Base-by-base conservation (phyloP, 495 filamentous ascomycete species). In the Amphirosellinia nigrospora region DNA sequence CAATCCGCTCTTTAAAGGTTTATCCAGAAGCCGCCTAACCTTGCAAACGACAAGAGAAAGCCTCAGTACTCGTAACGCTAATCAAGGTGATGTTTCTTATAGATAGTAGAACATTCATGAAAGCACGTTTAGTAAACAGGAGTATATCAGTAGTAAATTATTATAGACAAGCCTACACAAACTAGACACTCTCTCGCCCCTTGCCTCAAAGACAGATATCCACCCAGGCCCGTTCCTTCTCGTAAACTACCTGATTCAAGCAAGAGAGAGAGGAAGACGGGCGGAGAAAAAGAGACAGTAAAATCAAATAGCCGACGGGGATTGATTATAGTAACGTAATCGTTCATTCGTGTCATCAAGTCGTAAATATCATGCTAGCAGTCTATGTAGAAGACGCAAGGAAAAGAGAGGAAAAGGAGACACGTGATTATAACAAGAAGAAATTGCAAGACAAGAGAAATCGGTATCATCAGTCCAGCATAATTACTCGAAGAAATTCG, bases 321-420 rank as follows among this genome's bases (percentile, higher is more conserved):
- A 30, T 30, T 30, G 50, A 30, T 53, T 36, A 58, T 58, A 34
- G 55, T 58, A 36, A n/a, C 16, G 28, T 58, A 19, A 36, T 58
- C 55, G 55, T 58, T 58, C 30, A 58, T 58, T 58, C 55, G 55
- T 58, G 30, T 58, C 55, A 58, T 58, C 55, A 58, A n/a, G 55
- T 58, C 55, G 32, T 58, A 58, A 58, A 58, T 36, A 36, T 19
- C 32, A 58, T 36, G 32, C 55, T 4, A 36, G 32, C 55, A 58
- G 19, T 58, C 32, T 36, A 36, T 58, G 32, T 16, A 58, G 30
- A 19, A 36, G 32, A 58, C 28, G 55, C 30, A 53, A 53, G 30
- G 58, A 43, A 28, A 43, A 19, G 28, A 6, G 43, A 43, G 16
- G 7, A 61, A 32, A 60, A 41, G 3, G 4, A 61, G 58, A 41